A percentile compares a stretch with the other conserved stretches of the same genome.
Conservation (phyloP, 2,329 filamentous ascomycete species). For the Exophiala dermatitidis region DNA sequence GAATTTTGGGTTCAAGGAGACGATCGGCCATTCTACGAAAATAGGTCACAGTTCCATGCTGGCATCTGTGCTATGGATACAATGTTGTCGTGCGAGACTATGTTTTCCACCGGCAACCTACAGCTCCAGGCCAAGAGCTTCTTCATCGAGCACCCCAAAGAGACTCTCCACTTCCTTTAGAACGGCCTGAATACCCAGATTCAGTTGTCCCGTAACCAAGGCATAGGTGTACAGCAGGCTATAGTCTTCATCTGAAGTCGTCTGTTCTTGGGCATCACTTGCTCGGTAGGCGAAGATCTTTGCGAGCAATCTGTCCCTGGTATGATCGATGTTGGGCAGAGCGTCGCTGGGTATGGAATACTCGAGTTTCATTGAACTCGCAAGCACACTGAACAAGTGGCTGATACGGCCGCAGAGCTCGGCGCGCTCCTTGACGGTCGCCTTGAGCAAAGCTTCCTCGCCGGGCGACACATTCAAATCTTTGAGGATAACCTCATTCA, state of each 20-base stretch:
- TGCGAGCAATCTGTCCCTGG: conserved; percentile 73
- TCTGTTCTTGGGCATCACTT: conserved; percentile 48
- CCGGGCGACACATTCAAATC: conserved; percentile 68
- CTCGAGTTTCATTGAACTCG: conserved; percentile 87
- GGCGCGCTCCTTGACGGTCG: conserved; percentile 69
- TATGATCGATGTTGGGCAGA: conserved; percentile 72
- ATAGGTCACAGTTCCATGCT: too few relatives aligned
- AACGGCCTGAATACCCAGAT: conserved; percentile 49
- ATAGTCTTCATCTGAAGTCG: conserved; percentile 59
- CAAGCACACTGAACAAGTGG: conserved; percentile 78
- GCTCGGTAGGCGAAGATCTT: conserved; percentile 83
- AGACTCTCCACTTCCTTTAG: conserved; percentile 51
- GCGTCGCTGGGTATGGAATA: conserved; percentile 79
- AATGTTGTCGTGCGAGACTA: not conserved
- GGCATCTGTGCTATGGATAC: not conserved
- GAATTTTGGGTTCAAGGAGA: too few relatives aligned
- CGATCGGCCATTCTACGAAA: too few relatives aligned
- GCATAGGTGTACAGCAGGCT: conserved; percentile 86
- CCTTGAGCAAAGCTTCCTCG: conserved; percentile 70
- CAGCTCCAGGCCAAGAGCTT: conserved; percentile 49
- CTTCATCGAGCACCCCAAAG: conserved; percentile 56
- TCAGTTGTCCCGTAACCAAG: conserved; percentile 55
- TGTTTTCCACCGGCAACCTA: not conserved
- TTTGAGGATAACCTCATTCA: conserved; percentile 86
- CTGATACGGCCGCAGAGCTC: conserved; percentile 83